Percentiles rank a stretch among this genome's conserved stretches.
Conservation (phyloP, 495 filamentous ascomycete species). For the Penicillium nucicola region DNA sequence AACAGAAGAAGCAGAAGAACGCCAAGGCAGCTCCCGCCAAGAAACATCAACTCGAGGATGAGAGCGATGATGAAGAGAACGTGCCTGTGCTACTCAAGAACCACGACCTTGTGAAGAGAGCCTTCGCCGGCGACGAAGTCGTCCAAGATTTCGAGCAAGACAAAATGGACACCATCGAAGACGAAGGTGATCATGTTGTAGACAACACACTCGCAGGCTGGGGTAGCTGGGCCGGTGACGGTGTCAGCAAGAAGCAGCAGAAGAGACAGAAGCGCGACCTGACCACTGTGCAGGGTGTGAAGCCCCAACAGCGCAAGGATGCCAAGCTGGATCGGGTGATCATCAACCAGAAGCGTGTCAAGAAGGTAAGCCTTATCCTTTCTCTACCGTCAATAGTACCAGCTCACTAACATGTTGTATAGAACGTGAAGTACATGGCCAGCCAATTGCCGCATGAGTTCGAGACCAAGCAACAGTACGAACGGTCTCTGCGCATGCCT, state of each 20-base stretch:
- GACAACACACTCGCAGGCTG: conserved; percentile 89
- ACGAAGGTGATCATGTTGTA: conserved; percentile 81
- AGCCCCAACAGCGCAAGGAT: conserved; percentile 74
- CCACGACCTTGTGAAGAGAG: conserved; percentile 75
- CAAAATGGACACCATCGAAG: conserved; percentile 67
- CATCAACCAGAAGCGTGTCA: conserved; percentile 85
- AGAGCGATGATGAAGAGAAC: conserved; percentile 55
- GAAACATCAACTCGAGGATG: conserved; percentile 30
- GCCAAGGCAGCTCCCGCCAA: conserved; percentile 19
- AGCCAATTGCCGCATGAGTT: conserved; percentile 79
- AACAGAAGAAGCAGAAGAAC: conserved; percentile 16
- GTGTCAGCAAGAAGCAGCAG: conserved; percentile 64
- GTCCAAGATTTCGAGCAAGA: conserved; percentile 76
- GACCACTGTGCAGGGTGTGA: conserved; percentile 73
- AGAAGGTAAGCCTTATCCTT: conserved; percentile 62
- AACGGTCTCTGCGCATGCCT: conserved; percentile 79
- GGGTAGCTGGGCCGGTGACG: conserved; percentile 86
- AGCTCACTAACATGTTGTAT: conserved; percentile 24
- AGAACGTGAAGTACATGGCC: conserved; percentile 89
- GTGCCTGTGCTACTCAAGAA: conserved; percentile 68
- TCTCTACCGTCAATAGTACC: neutral
- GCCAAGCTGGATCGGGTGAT: conserved; percentile 78
- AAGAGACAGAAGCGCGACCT: conserved; percentile 60
- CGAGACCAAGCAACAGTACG: conserved; percentile 85
- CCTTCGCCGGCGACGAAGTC: conserved; percentile 91